These are phyloP conservation scores for Petunia axillaris DNA, from an alignment of 257 asterid genomes.

Conservation along the genomic window DNA sequence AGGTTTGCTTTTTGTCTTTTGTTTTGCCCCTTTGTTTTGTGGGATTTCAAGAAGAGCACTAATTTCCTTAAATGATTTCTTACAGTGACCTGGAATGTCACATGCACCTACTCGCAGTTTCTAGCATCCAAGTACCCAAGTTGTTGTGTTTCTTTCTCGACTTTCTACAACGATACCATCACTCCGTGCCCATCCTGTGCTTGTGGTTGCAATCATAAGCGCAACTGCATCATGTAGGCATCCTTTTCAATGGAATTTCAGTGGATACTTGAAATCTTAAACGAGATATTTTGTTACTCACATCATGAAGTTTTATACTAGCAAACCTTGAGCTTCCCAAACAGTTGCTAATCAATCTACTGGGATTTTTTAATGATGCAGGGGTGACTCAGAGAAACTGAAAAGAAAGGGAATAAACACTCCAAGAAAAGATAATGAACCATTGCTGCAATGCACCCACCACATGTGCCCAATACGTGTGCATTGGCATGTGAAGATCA, in stretches of 20 bases:
- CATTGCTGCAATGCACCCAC: conserved; percentile 65
- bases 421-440: conserved; percentile 63
- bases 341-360: neutral
- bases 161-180: conserved; percentile 73
- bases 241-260: neutral
- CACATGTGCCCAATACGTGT: conserved; percentile 85
- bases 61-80: neutral
- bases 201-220: conserved; percentile 70
- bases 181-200: conserved; percentile 75
- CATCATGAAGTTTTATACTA: neutral
- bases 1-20: conserved; percentile 15
- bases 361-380: conserved; percentile 29
- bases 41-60: neutral
- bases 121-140: conserved; percentile 57
- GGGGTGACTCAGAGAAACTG: conserved; percentile 52
- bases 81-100: conserved; percentile 92
- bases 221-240: conserved; percentile 61
- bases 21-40: neutral
- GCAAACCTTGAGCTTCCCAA: neutral
- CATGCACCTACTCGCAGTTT: conserved; percentile 75
- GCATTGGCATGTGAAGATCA: conserved; percentile 81
- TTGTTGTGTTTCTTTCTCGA: conserved; percentile 78
- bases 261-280: neutral
- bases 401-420: conserved; percentile 59
- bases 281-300: too few species aligned